Evolutionary conservation across 345 rosid species (phyloP), one percentile per base, ranked within the genome.

Genomic region (Microthlaspi erraticum): DNA sequence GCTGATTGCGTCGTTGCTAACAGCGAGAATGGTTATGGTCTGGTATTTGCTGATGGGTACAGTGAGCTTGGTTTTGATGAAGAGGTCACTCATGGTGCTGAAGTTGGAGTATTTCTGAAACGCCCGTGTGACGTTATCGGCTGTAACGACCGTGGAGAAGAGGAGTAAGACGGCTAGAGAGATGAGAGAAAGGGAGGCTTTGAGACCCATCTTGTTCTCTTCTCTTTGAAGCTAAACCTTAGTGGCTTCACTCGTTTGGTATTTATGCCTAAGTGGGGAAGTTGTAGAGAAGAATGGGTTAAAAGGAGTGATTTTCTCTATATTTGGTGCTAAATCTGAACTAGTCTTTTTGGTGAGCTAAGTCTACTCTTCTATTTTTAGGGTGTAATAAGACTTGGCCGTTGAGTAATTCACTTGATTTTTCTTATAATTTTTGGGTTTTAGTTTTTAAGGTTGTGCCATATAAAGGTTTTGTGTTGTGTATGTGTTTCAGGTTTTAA

Each of bases 1-100:
- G 46, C 64, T 55, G 1, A 88, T 41, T 23, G 80, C 69, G 3
- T 60, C 61, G 46, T 86, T 83, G 63, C 72, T 75, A 4, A 88
- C 61, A 36, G 80, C 86, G 0, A 88, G 88, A 16, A 88, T 12
- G n/a, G 93, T 85, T 46, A 88, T 80, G 71, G 87, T 83, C 1
- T 41, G 73, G 42, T 83, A 81, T 14, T 53, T 51, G 78, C 67
- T 84, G 64, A 81, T 78, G 6, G 42, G 51, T n/a, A 11, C 34
- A 16, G 36, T 31, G 51, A 88, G 80, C 4, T 78, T 64, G 13
- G 86, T 78, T 45, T 71, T 59, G 17, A 41, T 64, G n/a, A 88
- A 70, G 31, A 78, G 78, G 49, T 68, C 71, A 11, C 68, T 80
- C 73, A 88, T 80, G 41, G 69, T 75, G 56, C 79, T 66, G 56